Percentiles rank a stretch among this genome's conserved stretches.
Evolutionary conservation across 768 basidiomycete species (phyloP).

Genomic region (Lactifluus rugatus): DNA sequence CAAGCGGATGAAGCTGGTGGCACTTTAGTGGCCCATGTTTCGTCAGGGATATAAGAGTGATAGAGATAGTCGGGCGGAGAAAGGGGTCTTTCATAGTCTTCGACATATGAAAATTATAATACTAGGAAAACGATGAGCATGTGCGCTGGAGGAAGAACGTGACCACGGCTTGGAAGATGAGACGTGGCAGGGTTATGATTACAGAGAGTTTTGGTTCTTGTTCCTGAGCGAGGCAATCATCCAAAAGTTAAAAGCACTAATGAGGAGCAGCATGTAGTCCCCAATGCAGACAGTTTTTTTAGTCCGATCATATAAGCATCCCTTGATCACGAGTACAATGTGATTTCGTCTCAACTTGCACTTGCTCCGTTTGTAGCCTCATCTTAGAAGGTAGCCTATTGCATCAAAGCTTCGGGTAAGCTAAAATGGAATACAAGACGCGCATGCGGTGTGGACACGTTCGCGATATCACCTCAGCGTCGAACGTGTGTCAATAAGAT

Average conservation of each 20-base stretch:
- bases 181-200: background rate
- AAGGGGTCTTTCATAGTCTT: background rate
- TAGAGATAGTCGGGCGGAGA: background rate
- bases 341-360: background rate
- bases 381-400: background rate
- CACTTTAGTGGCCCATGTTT: background rate
- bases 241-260: conserved; percentile 1
- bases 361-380: background rate
- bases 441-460: background rate
- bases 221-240: conserved; percentile 1
- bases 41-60: background rate
- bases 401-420: background rate
- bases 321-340: background rate
- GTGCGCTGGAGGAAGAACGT: too few species aligned
- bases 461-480: background rate
- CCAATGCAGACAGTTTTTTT: background rate
- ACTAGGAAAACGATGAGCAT: background rate
- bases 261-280: background rate
- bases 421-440: background rate
- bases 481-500: conserved; percentile 1
- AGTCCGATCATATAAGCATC: background rate
- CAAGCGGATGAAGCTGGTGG: background rate
- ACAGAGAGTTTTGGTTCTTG: background rate
- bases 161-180: background rate
- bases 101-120: background rate